Evolutionary conservation across 768 basidiomycete species (phyloP).

Genomic region (Pilatotrama ljubarskyi): DNA sequence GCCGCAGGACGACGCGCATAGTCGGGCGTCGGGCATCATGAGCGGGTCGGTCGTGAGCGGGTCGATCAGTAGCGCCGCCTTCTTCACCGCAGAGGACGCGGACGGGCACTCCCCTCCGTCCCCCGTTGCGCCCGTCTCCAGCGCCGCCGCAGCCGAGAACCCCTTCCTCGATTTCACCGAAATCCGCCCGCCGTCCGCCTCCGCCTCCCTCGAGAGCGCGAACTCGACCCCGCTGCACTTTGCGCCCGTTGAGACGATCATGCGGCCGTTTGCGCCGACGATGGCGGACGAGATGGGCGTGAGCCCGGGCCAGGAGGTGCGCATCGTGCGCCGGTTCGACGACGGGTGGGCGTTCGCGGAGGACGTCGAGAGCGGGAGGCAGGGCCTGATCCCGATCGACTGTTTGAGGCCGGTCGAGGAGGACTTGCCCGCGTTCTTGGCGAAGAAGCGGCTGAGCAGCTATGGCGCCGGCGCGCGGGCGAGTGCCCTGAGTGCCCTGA

Average conservation of each 20-base stretch:
- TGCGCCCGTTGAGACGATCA: slow-evolving; percentile 47
- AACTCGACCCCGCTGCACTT: slow-evolving; percentile 42
- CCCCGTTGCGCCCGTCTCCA: background rate
- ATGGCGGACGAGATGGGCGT: slow-evolving; percentile 63
- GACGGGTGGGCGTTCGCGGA: slow-evolving; percentile 74
- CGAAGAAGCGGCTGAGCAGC: slow-evolving; percentile 49
- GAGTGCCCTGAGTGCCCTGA: slow-evolving; percentile 15
- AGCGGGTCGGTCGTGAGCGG: slow-evolving; percentile 7
- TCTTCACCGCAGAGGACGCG: slow-evolving; percentile 5
- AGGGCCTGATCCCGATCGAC: slow-evolving; percentile 69
- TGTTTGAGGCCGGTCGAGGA: slow-evolving; percentile 55
- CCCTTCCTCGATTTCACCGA: slow-evolving; percentile 29
- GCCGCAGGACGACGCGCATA: slow-evolving; percentile 33
- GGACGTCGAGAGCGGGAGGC: slow-evolving; percentile 36
- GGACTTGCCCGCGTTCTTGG: slow-evolving; percentile 49
- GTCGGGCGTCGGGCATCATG: slow-evolving; percentile 7
- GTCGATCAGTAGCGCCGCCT: slow-evolving; percentile 2
- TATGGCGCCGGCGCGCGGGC: slow-evolving; percentile 24
- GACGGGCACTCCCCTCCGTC: slow-evolving; percentile 7
- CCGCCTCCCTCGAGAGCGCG: background rate
- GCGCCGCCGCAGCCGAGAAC: slow-evolving; percentile 19
- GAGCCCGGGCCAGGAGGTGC: slow-evolving; percentile 49
- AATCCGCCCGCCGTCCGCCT: background rate
- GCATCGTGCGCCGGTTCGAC: slow-evolving; percentile 55
- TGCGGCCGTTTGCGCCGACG: slow-evolving; percentile 56